phyloP scores from a whole-genome alignment of 306 rosid genomes.

The Abrus pulchellus region DNA sequence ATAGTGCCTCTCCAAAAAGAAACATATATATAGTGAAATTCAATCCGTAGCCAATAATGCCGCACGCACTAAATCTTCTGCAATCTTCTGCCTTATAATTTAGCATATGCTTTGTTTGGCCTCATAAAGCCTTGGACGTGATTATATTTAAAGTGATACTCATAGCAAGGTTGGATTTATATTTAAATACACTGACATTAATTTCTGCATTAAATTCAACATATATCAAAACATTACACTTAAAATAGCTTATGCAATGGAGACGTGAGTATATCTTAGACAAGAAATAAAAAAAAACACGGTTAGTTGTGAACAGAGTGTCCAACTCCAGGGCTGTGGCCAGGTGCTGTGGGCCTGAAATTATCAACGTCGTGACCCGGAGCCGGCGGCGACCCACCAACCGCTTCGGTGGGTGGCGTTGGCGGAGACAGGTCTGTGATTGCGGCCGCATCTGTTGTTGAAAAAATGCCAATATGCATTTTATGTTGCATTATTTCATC shows the following conservation, averaged over 20 bases:
- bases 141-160: too few relatives aligned
- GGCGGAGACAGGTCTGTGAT: slow-evolving; percentile 44
- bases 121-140: too few relatives aligned
- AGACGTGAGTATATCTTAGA: too few relatives aligned
- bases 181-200: too few relatives aligned
- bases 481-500: background rate
- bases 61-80: background rate
- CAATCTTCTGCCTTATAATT: background rate
- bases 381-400: slow-evolving; percentile 38
- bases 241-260: too few relatives aligned
- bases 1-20: background rate
- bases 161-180: too few relatives aligned
- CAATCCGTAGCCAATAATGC: background rate
- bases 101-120: too few relatives aligned
- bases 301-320: slow-evolving; percentile 61
- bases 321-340: slow-evolving; percentile 88
- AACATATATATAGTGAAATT: background rate
- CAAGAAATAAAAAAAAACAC: too few relatives aligned
- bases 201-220: too few relatives aligned
- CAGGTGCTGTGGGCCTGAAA: slow-evolving; percentile 76
- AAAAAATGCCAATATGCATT: background rate
- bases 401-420: slow-evolving; percentile 34
- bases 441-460: background rate
- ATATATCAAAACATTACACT: too few relatives aligned
- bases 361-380: slow-evolving; percentile 40